A percentile compares a stretch with the other conserved stretches of the same genome.
Conservation (phyloP, 1,284 basidiomycete species). For the Caloboletus firmus region DNA sequence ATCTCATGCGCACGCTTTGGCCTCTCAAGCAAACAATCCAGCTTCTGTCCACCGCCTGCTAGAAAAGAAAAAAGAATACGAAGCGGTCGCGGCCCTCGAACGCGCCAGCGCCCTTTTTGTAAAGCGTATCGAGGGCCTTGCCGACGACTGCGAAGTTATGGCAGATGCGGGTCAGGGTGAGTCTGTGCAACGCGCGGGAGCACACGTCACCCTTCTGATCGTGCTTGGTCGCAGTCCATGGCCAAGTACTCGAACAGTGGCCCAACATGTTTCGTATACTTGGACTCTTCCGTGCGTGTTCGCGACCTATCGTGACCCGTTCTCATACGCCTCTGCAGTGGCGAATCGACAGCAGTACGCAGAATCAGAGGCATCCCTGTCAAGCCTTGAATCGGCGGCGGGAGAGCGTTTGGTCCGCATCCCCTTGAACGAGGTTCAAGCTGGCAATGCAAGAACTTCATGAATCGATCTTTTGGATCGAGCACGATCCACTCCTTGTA, state of each 20-base stretch:
- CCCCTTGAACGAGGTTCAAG: conserved; percentile 34
- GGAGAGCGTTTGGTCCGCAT: conserved; percentile 36
- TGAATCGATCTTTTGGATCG: conserved; percentile 3
- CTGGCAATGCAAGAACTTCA: conserved; percentile 9
- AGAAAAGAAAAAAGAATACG: conserved; percentile 79
- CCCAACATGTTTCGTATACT: conserved; percentile 80
- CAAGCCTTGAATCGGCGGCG: conserved; percentile 5
- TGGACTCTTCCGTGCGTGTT: conserved; percentile 57
- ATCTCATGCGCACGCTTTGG: conserved; percentile 43
- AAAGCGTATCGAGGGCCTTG: conserved; percentile 64
- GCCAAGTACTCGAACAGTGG: conserved; percentile 77
- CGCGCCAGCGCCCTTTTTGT: conserved; percentile 60
- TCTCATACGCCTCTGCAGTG: conserved; percentile 16
- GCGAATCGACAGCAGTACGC: conserved; percentile 27
- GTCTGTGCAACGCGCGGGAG: conserved; percentile 2
- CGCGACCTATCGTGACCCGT: not conserved
- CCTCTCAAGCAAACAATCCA: conserved; percentile 45
- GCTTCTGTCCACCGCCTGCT: conserved; percentile 53
- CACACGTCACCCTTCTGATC: not conserved
- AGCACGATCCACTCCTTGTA: not conserved
- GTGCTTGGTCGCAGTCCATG: conserved; percentile 52
- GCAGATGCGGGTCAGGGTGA: conserved; percentile 70
- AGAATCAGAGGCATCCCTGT: conserved; percentile 11
- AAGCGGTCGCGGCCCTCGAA: conserved; percentile 72
- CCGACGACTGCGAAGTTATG: conserved; percentile 72